A percentile compares a stretch with the other conserved stretches of the same genome.
These are phyloP conservation scores for Penicillium riverlandense DNA, from an alignment of 495 filamentous ascomycete genomes.

Conservation along the genomic window DNA sequence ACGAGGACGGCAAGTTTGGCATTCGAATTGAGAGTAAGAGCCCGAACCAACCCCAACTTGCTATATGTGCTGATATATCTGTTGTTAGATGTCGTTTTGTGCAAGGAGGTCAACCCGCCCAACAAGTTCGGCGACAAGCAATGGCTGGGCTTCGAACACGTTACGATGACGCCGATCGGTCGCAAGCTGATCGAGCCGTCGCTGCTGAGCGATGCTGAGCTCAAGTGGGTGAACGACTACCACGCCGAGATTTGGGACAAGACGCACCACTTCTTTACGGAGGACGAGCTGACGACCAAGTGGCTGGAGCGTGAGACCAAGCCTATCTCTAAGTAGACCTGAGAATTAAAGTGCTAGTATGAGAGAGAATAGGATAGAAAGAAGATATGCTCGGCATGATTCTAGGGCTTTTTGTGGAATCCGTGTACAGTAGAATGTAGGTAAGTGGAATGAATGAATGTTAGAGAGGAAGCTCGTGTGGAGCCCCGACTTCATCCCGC, in stretches of 20 bases:
- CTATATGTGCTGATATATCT: constrained; percentile 7
- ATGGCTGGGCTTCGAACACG: constrained; percentile 91
- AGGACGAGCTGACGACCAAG: constrained; percentile 56
- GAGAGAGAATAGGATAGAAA: background rate
- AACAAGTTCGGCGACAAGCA: constrained; percentile 89
- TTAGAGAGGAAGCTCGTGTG: constrained; percentile 17
- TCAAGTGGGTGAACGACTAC: constrained; percentile 81
- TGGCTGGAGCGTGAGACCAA: constrained; percentile 87
- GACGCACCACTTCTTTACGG: constrained; percentile 73
- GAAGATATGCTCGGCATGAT: background rate
- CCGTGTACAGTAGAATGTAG: background rate
- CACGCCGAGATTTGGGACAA: constrained; percentile 75
- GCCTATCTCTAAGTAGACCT: constrained; percentile 33
- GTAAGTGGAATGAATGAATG: no score
- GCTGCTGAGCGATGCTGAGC: constrained; percentile 69
- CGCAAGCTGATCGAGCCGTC: constrained; percentile 74
- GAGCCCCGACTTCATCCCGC: constrained; percentile 18
- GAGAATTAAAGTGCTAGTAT: background rate
- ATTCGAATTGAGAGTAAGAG: constrained; percentile 87
- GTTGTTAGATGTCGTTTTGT: constrained; percentile 66
- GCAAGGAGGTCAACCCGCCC: constrained; percentile 76
- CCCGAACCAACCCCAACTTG: background rate
- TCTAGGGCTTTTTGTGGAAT: background rate
- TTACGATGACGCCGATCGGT: constrained; percentile 95
- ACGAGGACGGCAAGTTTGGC: constrained; percentile 96